Percentiles rank a stretch among this genome's conserved stretches.
Conservation (phyloP, 495 filamentous ascomycete species). For the Aspergillus incahuasiensis region DNA sequence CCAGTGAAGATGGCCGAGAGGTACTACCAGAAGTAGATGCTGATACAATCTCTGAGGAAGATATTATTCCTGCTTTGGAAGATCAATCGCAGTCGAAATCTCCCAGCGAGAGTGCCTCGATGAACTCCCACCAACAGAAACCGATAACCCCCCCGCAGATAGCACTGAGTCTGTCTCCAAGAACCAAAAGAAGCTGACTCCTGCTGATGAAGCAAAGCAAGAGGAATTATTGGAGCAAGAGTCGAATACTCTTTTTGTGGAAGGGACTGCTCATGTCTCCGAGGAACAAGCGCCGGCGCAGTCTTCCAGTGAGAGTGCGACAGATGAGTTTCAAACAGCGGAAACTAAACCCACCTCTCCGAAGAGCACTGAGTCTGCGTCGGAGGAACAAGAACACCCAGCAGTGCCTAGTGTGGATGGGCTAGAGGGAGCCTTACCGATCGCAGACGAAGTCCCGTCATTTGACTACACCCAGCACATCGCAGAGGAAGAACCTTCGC, state of each 20-base stretch:
- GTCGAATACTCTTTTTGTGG: neutral
- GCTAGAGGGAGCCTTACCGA: neutral
- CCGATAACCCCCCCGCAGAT: neutral
- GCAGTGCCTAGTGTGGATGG: neutral
- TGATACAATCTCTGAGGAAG: neutral
- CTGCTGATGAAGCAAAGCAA: too few relatives aligned
- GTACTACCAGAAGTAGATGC: neutral
- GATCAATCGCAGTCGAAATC: neutral
- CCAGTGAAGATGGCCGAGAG: neutral
- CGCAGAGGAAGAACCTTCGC: neutral
- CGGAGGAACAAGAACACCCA: neutral
- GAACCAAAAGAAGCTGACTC: neutral
- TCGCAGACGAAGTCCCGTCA: neutral
- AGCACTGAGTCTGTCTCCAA: neutral
- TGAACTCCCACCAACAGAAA: neutral
- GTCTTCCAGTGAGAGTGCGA: neutral
- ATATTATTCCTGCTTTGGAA: neutral
- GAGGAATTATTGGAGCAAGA: too few relatives aligned
- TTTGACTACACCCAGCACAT: neutral
- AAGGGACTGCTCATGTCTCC: neutral
- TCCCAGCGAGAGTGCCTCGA: neutral
- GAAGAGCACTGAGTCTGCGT: neutral
- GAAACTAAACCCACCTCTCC: neutral
- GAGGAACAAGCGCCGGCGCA: neutral
- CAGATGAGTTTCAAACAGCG: neutral